These are phyloP conservation scores for Xerocomus potaroensis DNA, from an alignment of 768 basidiomycete species.

Conservation along the genomic window DNA sequence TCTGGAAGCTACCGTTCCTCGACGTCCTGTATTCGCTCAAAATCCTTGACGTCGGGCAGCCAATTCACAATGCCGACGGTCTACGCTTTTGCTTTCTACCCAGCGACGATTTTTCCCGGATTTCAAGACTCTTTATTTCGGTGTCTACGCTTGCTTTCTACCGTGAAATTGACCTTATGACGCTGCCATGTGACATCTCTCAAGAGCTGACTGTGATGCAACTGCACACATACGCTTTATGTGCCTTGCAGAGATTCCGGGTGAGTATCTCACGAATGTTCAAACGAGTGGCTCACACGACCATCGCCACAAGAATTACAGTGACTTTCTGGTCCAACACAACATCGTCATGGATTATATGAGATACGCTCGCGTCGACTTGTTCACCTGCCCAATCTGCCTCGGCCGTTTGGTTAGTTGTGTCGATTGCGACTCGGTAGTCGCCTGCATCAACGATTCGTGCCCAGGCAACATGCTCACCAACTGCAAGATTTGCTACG, in stretches of 20 bases:
- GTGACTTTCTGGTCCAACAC: not conserved
- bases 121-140: conserved; percentile 12
- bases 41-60: not conserved
- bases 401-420: not conserved
- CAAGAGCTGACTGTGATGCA: not conserved
- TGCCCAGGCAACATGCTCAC: not conserved
- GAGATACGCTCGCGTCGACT: not conserved
- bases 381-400: conserved; percentile 3
- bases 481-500: not conserved
- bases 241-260: not conserved
- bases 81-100: conserved; percentile 15
- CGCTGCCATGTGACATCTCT: not conserved
- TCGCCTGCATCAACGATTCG: not conserved
- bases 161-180: not conserved
- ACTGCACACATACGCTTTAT: not conserved
- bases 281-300: not conserved
- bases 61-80: not conserved
- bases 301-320: not conserved
- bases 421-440: not conserved
- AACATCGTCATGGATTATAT: not conserved
- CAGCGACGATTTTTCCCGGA: conserved; percentile 7
- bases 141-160: not conserved
- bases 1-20: conserved; percentile 10
- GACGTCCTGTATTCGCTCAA: conserved; percentile 8
- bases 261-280: not conserved